Conservation (phyloP, 352 stramenopile species). For the Aphanomyces cochlioides region DNA sequence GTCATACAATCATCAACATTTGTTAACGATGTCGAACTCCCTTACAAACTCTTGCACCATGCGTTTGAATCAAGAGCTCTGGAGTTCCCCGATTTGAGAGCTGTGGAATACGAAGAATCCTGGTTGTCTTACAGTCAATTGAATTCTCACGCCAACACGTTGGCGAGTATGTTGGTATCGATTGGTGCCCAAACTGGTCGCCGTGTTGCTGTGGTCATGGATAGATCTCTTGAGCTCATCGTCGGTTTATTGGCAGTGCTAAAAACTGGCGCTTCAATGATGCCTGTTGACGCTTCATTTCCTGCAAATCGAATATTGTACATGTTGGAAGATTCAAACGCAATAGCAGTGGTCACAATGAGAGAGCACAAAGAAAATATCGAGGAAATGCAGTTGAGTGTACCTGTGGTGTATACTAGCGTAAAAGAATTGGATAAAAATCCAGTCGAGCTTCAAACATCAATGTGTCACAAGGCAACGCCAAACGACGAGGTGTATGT, state of each 20-base stretch:
- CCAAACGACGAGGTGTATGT: slow-evolving; percentile 41
- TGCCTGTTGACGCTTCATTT: slow-evolving; percentile 64
- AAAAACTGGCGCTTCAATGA: slow-evolving; percentile 89
- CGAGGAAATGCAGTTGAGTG: background rate
- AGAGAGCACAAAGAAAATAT: background rate
- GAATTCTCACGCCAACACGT: slow-evolving; percentile 32
- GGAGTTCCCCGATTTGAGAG: slow-evolving; percentile 31
- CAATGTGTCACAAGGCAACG: no score
- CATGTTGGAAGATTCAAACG: slow-evolving; percentile 45
- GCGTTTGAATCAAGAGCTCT: slow-evolving; percentile 17
- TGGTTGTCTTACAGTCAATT: slow-evolving; percentile 38
- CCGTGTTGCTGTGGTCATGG: slow-evolving; percentile 66
- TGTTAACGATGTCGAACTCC: background rate
- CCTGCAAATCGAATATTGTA: slow-evolving; percentile 46
- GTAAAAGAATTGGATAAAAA: no score
- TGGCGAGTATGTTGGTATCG: slow-evolving; percentile 32
- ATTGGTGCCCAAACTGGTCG: slow-evolving; percentile 43
- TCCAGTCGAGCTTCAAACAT: no score
- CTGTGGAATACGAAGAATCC: slow-evolving; percentile 29
- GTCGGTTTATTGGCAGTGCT: slow-evolving; percentile 87
- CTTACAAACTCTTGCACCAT: background rate
- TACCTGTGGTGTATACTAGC: background rate
- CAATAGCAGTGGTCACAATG: slow-evolving; percentile 12
- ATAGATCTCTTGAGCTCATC: slow-evolving; percentile 88
- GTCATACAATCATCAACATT: background rate